phyloP scores from a whole-genome alignment of 805 yeast species.

The Saccharomycopsis oosterbeekiorum region DNA sequence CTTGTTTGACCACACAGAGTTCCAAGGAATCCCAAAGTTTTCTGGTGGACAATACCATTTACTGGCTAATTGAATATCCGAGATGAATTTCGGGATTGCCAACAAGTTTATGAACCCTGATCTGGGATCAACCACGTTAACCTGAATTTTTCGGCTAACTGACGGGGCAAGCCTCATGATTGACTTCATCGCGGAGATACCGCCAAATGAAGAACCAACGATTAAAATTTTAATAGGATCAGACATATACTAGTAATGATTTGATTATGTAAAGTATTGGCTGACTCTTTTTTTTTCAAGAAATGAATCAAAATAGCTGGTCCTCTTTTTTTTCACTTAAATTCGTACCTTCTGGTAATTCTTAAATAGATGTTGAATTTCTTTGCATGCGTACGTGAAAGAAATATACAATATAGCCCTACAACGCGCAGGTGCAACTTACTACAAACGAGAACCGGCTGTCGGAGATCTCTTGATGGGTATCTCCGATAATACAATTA shows the following conservation, averaged over 20 bases:
- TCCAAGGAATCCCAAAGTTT: constrained; percentile 22
- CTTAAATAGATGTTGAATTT: background rate
- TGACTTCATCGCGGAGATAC: constrained; percentile 25
- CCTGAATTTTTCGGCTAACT: constrained; percentile 20
- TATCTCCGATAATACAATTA: background rate
- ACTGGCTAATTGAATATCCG: constrained; percentile 30
- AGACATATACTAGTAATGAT: background rate
- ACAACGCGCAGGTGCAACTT: background rate
- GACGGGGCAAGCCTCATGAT: constrained; percentile 3
- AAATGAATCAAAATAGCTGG: no score
- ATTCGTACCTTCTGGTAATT: no score
- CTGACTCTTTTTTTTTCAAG: no score
- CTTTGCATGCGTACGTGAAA: background rate
- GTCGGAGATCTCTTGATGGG: background rate
- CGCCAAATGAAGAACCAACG: constrained; percentile 32
- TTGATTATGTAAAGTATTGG: no score
- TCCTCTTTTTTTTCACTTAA: no score
- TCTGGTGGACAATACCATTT: constrained; percentile 26
- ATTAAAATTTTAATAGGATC: constrained; percentile 26
- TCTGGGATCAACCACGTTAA: constrained; percentile 31
- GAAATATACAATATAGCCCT: background rate
- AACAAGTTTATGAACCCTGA: constrained; percentile 33
- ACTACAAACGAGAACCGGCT: background rate
- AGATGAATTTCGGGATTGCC: constrained; percentile 31
- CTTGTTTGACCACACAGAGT: constrained; percentile 6